Evolutionary conservation across 805 yeast species (phyloP).

Genomic region (Hemisphaericaspora nanyangensis): DNA sequence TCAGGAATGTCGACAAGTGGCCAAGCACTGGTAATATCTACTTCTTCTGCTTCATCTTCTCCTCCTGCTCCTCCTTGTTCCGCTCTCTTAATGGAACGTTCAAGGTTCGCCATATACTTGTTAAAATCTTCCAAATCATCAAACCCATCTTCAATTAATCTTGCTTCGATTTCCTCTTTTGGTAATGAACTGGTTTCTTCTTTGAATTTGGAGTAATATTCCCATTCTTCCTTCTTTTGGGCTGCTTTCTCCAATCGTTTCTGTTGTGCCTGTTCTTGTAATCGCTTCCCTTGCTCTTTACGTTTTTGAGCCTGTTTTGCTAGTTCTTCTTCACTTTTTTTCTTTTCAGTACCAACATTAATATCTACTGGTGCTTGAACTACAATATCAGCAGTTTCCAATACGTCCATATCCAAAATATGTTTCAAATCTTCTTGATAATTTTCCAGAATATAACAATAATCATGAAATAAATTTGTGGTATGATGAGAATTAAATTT

Average conservation of each 20-base stretch:
- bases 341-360: slow-evolving; percentile 57
- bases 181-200: slow-evolving; percentile 47
- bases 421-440: slow-evolving; percentile 60
- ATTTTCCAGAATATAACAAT: slow-evolving; percentile 70
- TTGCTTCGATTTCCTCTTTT: slow-evolving; percentile 50
- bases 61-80: slow-evolving; percentile 57
- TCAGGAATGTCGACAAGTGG: slow-evolving; percentile 84
- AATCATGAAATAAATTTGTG: slow-evolving; percentile 64
- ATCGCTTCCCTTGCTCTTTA: slow-evolving; percentile 77
- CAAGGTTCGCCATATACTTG: slow-evolving; percentile 61
- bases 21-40: slow-evolving; percentile 53
- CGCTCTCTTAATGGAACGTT: slow-evolving; percentile 65
- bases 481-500: slow-evolving; percentile 62
- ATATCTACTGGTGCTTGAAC: slow-evolving; percentile 75
- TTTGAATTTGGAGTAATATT: slow-evolving; percentile 60
- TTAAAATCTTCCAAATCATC: slow-evolving; percentile 69
- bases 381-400: slow-evolving; percentile 69
- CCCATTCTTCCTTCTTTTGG: slow-evolving; percentile 77
- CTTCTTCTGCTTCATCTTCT: slow-evolving; percentile 34
- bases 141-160: slow-evolving; percentile 70
- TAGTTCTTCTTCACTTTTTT: slow-evolving; percentile 81
- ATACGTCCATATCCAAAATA: slow-evolving; percentile 55
- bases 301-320: slow-evolving; percentile 73
- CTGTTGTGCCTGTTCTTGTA: slow-evolving; percentile 91
- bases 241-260: slow-evolving; percentile 74